Evolutionary conservation across 1,284 basidiomycete genomes (phyloP).

Genomic region (Moesziomyces sp.): DNA sequence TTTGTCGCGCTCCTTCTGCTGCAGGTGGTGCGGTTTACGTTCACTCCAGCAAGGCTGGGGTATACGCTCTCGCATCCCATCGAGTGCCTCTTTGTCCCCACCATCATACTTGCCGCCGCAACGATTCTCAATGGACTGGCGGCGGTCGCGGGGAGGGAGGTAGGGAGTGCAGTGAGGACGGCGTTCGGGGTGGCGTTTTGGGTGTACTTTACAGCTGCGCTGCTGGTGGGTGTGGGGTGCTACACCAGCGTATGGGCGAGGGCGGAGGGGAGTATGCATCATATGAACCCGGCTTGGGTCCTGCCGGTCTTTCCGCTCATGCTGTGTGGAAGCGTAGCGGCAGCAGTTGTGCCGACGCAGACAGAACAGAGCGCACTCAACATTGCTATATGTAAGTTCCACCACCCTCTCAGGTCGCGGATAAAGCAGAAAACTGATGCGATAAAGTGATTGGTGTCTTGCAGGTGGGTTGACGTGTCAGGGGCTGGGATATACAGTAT

Average conservation of each 20-base stretch:
- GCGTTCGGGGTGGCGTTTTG: constrained; percentile 16
- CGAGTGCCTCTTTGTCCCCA: constrained; percentile 44
- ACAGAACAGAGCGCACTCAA: not conserved
- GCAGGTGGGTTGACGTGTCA: constrained; percentile 32
- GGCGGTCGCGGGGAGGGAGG: not conserved
- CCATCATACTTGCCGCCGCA: constrained; percentile 21
- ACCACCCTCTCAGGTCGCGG: not conserved
- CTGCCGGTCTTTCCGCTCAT: constrained; percentile 51
- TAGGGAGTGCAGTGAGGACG: not conserved
- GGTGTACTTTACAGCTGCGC: constrained; percentile 16
- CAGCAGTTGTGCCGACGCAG: constrained; percentile 12
- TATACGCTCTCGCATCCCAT: constrained; percentile 31
- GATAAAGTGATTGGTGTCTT: not conserved
- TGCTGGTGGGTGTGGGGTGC: constrained; percentile 12
- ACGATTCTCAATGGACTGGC: constrained; percentile 24
- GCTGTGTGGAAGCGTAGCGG: constrained; percentile 39
- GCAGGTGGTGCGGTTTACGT: constrained; percentile 19
- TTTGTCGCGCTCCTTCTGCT: constrained; percentile 13
- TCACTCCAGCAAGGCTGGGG: constrained; percentile 1
- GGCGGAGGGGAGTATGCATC: constrained; percentile 20
- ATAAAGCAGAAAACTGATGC: not conserved
- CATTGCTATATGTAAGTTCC: constrained; percentile 22
- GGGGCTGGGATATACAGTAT: constrained; percentile 32
- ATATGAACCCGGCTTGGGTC: constrained; percentile 43
- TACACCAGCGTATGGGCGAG: constrained; percentile 11